Conservation (phyloP, 2,329 filamentous ascomycete genomes). For the Grosmannia penicillata region DNA sequence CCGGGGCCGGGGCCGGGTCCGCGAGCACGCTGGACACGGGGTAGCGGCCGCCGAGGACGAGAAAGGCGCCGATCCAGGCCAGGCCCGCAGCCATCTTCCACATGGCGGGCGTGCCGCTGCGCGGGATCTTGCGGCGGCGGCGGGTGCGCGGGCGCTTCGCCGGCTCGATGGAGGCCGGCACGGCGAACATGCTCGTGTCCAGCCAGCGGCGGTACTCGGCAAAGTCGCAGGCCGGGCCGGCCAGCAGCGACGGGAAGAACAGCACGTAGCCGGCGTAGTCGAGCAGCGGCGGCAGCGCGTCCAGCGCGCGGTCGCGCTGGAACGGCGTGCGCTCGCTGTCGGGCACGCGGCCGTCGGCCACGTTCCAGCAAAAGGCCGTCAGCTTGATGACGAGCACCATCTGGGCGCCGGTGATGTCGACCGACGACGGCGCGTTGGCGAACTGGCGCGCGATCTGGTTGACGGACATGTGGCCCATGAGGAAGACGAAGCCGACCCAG, state of each 20-base stretch:
- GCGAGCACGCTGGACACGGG: constrained; percentile 40
- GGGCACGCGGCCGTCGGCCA: constrained; percentile 77
- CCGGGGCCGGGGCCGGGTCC: constrained; percentile 44
- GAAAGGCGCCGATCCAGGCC: constrained; percentile 64
- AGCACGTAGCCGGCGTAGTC: constrained; percentile 85
- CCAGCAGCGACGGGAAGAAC: constrained; percentile 87
- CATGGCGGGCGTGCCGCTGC: constrained; percentile 72
- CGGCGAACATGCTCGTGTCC: constrained; percentile 85
- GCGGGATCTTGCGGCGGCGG: constrained; percentile 82
- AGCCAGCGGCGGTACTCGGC: constrained; percentile 87
- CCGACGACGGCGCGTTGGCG: constrained; percentile 43
- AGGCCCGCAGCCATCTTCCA: constrained; percentile 62
- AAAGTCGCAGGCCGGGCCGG: constrained; percentile 87
- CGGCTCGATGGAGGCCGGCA: constrained; percentile 68
- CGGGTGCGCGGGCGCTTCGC: constrained; percentile 72
- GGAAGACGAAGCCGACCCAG: constrained; percentile 85
- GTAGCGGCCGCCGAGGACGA: constrained; percentile 38
- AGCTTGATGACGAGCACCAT: constrained; percentile 99
- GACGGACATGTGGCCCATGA: constrained; percentile 91
- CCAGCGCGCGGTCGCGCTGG: constrained; percentile 70
- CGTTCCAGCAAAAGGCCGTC: constrained; percentile 93
- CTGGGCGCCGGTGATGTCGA: constrained; percentile 90
- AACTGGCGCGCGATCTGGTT: constrained; percentile 77
- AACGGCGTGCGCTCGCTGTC: constrained; percentile 69
- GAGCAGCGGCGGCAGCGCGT: constrained; percentile 56